Evolutionary conservation across 2,329 filamentous ascomycete species (phyloP), one percentile per base, ranked within the genome.

Genomic region (Verticillium nonalfalfae): DNA sequence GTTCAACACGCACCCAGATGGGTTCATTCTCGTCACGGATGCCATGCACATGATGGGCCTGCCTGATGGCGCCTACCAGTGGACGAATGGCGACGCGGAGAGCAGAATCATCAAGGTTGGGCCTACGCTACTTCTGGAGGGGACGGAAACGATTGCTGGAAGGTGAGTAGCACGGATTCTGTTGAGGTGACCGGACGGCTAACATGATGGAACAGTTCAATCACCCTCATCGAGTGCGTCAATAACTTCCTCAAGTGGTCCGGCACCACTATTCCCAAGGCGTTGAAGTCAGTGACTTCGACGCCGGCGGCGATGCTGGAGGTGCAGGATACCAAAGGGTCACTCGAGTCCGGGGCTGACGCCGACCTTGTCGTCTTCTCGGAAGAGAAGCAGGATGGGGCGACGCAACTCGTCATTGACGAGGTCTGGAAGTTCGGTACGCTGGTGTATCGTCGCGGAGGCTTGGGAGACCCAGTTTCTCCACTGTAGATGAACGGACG

Each of bases 21-120:
- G 93, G 0, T 88, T 95, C 69, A 90, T 97, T 63, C 84, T 97
- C 6, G 93, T 97, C 55, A 97, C 93, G 0, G 93, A 97, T 74
- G 93, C 93, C 5, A 96, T 96, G 91, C 88, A 91, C 67, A 82
- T 96, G 15, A 88, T 91, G 21, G 93, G 93, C 1, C 80, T 96
- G 60, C 89, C 90, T 0, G 93, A 97, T 69, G 93, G 93, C 3
- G 82, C 85, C 2, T 96, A 97, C 71, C 85, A 89, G 64, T 96
- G 92, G 91, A 93, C 87, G 5, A 96, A 97, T 68, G 85, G 85
- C 7, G 81, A 84, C 61, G 75, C 76, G 33, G 80, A 80, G 56
- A 81, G 81, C 65, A 79, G 77, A 39, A 86, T 89, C 65, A 75
- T 90, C 63, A 94, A 94, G 77, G 85, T 83, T 58, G 92, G 93